phyloP scores from a whole-genome alignment of 352 stramenopile genomes.

The Phytophthora lateralis region DNA sequence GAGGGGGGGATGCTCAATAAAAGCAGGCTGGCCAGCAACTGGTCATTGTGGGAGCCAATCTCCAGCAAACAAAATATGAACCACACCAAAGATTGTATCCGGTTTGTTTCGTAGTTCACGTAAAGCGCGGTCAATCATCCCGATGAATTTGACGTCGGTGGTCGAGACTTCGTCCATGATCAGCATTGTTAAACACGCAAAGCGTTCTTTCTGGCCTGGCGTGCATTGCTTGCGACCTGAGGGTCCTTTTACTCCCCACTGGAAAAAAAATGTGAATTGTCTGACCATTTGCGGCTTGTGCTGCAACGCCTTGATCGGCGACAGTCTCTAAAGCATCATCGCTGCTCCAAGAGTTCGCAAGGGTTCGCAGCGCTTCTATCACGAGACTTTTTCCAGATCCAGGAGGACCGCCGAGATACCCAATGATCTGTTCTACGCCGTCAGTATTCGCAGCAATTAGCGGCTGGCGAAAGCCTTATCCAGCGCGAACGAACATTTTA shows the following conservation, averaged over 20 bases:
- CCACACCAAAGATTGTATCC: slow-evolving; percentile 5
- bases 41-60: slow-evolving; percentile 13
- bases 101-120: slow-evolving; percentile 1
- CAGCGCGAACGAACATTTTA: slow-evolving; percentile 9
- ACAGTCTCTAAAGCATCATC: slow-evolving; percentile 15
- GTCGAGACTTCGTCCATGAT: slow-evolving; percentile 12
- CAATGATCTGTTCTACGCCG: slow-evolving; percentile 16
- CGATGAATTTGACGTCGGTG: slow-evolving; percentile 2
- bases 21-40: slow-evolving; percentile 4
- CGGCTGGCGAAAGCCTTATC: slow-evolving; percentile 4
- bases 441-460: neutral
- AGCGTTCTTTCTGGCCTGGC: slow-evolving; percentile 10
- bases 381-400: slow-evolving; percentile 27
- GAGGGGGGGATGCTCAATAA: neutral
- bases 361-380: slow-evolving; percentile 17
- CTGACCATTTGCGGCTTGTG: slow-evolving; percentile 26
- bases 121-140: slow-evolving; percentile 4
- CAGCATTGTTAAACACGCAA: slow-evolving; percentile 5
- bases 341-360: slow-evolving; percentile 12
- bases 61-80: slow-evolving; percentile 10
- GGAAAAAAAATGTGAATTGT: slow-evolving; percentile 34
- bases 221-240: slow-evolving; percentile 9
- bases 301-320: slow-evolving; percentile 27
- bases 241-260: slow-evolving; percentile 7
- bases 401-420: slow-evolving; percentile 25